Conservation (phyloP, 345 rosid species). For the Brassica rapa region DNA sequence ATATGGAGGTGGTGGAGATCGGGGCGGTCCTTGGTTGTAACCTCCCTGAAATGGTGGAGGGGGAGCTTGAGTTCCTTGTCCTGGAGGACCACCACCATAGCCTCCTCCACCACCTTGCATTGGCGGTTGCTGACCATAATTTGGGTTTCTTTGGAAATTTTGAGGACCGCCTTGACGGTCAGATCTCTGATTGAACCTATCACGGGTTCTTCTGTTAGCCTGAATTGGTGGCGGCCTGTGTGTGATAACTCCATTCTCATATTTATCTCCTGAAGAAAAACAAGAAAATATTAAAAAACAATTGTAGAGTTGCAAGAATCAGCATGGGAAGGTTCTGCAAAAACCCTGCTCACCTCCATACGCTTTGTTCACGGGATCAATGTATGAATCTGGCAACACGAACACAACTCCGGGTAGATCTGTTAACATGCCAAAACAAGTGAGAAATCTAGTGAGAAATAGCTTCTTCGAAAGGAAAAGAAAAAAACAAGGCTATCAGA, state of each 20-base stretch:
- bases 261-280: slow-evolving; percentile 69
- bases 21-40: slow-evolving; percentile 38
- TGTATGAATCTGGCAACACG: slow-evolving; percentile 88
- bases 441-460: not conserved
- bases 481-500: not conserved
- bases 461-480: not conserved
- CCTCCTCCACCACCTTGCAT: slow-evolving; percentile 53
- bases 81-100: slow-evolving; percentile 49
- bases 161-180: slow-evolving; percentile 46
- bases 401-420: slow-evolving; percentile 84
- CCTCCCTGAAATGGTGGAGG: slow-evolving; percentile 44
- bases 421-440: slow-evolving; percentile 36
- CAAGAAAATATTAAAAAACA: not conserved
- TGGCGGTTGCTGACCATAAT: slow-evolving; percentile 45
- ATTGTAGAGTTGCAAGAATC: not conserved
- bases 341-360: slow-evolving; percentile 68
- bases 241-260: slow-evolving; percentile 79
- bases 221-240: slow-evolving; percentile 83
- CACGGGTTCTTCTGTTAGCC: slow-evolving; percentile 47
- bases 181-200: slow-evolving; percentile 44
- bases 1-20: slow-evolving; percentile 39
- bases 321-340: not conserved
- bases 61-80: slow-evolving; percentile 37
- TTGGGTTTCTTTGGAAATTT: slow-evolving; percentile 48
- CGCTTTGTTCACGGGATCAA: slow-evolving; percentile 83